Evolutionary conservation across 1,284 basidiomycete species (phyloP).

Genomic region (Tilletia setariae): DNA sequence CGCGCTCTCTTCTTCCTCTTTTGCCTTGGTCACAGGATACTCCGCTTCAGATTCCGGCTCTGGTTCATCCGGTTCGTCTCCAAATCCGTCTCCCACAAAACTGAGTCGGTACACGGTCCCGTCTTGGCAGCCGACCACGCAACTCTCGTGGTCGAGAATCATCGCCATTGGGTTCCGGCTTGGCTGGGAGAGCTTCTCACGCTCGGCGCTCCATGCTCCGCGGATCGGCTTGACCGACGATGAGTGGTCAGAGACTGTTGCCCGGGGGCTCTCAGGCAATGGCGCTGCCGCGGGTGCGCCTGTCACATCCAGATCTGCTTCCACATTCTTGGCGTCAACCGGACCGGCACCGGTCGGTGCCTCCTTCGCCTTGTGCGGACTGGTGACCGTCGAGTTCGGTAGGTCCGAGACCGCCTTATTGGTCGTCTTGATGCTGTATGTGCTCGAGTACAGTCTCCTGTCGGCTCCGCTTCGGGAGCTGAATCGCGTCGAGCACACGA

Average conservation of each 20-base stretch:
- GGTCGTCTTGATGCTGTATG: conserved; percentile 25
- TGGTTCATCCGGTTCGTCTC: conserved; percentile 24
- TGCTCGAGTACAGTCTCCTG: conserved; percentile 56
- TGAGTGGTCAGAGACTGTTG: background rate
- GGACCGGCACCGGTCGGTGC: background rate
- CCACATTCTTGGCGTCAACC: background rate
- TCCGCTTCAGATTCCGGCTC: conserved; percentile 12
- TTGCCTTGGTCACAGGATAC: background rate
- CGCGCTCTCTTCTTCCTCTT: conserved; percentile 7
- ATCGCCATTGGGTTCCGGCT: conserved; percentile 41
- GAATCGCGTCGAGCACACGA: conserved; percentile 79
- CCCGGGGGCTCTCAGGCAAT: background rate
- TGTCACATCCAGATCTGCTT: background rate
- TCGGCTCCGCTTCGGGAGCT: conserved; percentile 74
- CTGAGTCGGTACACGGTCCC: conserved; percentile 42
- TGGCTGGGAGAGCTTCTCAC: conserved; percentile 23
- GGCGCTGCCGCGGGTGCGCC: background rate
- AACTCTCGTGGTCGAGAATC: conserved; percentile 42
- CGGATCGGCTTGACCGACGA: conserved; percentile 29
- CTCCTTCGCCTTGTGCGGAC: background rate
- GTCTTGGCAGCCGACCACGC: conserved; percentile 43
- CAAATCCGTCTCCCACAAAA: conserved; percentile 39
- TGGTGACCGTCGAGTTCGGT: background rate
- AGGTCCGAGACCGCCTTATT: background rate
- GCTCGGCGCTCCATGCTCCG: conserved; percentile 38